Base-by-base conservation (phyloP, 352 stramenopile species). In the Thalassiosira hispida region DNA sequence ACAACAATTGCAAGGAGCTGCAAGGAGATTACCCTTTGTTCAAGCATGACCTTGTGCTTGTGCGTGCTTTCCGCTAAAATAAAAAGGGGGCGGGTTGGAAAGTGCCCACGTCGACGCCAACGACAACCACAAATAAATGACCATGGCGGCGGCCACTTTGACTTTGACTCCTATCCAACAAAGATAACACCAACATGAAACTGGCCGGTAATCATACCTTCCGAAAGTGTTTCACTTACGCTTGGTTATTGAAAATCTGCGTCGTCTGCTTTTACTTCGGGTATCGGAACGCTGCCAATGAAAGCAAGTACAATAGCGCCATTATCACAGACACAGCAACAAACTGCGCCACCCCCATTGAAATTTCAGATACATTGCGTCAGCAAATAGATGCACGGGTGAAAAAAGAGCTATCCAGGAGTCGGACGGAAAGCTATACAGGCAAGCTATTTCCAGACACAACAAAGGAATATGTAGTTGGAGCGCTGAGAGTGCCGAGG, bases 401-500 rank as follows among this genome's bases (percentile, higher is more conserved):
- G 35, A 35, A 51, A 40, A 33, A 67, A 40, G 35, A 51, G 38
- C 44, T 68, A n/a, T 29, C 46, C 7, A 23, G 42, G 14, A 16
- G 14, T 18, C 27, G 59, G 22, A 2, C 16, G 23, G 12, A 47
- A 35, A 38, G 31, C 31, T 38, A 38, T 8, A 38, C 31, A 16
- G 23, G 14, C 0, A 61, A 67, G n/a, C n/a, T 78, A 52, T 86
- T 84, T 69, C 79, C 79, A 22, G 51, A 73, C 6, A 62, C 55
- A 9, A 27, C 60, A 12, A 55, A 14, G 55, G 63, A 31, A 27
- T 79, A 63, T 67, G 71, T 42, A 22, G 42, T 42, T 0, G 80
- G 76, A 14, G 72, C 77, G 1, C 23, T 83, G 18, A 52, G 65
- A 20, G 74, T 84, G 8, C 64, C 59, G 7, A 82, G 70, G 52